phyloP scores from a whole-genome alignment of 1,139 yeast species.

The Geotrichum europaeum region DNA sequence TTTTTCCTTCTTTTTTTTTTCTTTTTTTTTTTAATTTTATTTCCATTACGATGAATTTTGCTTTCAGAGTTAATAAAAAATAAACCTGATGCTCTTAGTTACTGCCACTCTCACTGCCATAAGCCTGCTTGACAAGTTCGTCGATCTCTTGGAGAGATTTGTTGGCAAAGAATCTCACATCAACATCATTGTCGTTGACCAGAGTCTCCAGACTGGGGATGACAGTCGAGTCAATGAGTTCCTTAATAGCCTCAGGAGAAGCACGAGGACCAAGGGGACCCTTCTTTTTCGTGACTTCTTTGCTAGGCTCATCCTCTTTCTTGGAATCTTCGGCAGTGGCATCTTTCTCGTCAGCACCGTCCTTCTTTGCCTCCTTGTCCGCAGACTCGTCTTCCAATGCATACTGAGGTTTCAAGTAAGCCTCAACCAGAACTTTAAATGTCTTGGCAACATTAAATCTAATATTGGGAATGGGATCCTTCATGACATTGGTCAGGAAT shows the following conservation, averaged over 20 bases:
- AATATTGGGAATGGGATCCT: conserved; percentile 88
- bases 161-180: conserved; percentile 80
- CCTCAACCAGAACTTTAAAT: conserved; percentile 54
- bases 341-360: background rate
- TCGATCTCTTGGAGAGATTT: conserved; percentile 40
- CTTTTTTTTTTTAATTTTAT: background rate
- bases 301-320: conserved; percentile 13
- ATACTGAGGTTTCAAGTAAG: conserved; percentile 35
- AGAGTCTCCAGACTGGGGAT: conserved; percentile 61
- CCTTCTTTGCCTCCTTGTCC: background rate
- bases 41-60: background rate
- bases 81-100: background rate
- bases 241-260: conserved; percentile 24
- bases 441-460: conserved; percentile 93
- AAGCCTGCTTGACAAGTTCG: conserved; percentile 16
- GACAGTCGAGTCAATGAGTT: conserved; percentile 50
- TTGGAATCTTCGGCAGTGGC: background rate
- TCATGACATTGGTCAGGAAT: conserved; percentile 62
- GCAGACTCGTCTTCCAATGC: conserved; percentile 18
- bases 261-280: conserved; percentile 19
- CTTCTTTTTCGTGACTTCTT: conserved; percentile 10
- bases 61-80: background rate
- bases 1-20: background rate
- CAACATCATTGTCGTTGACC: conserved; percentile 71
- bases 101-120: background rate